phyloP scores from a whole-genome alignment of 1,284 basidiomycete species.

The Boletus sp. region DNA sequence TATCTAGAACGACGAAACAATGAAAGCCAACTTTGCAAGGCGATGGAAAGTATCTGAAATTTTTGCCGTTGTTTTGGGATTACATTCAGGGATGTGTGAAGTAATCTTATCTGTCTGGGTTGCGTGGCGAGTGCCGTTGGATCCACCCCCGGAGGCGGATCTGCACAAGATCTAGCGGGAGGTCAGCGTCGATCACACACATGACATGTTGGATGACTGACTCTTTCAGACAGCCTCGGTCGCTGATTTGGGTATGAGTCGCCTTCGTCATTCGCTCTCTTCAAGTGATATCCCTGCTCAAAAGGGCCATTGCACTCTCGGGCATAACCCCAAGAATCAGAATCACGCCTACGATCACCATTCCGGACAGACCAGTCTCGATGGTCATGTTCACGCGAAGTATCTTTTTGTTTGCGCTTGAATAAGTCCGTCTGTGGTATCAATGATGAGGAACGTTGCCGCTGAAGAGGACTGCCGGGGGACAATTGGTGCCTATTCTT shows the following conservation, averaged over 20 bases:
- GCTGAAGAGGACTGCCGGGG: slow-evolving; percentile 23
- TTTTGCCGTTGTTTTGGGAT: slow-evolving; percentile 9
- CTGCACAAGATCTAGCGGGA: slow-evolving; percentile 12
- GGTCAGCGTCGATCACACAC: slow-evolving; percentile 14
- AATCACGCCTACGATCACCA: slow-evolving; percentile 27
- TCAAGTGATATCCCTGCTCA: slow-evolving; percentile 24
- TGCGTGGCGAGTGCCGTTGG: slow-evolving; percentile 6
- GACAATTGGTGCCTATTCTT: slow-evolving; percentile 23
- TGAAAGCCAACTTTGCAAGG: slow-evolving; percentile 42
- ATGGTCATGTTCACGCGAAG: slow-evolving; percentile 24
- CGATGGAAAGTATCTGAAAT: slow-evolving; percentile 31
- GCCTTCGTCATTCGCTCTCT: slow-evolving; percentile 29
- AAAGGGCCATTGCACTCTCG: slow-evolving; percentile 21
- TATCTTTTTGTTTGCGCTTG: slow-evolving; percentile 29
- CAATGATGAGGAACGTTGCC: slow-evolving; percentile 31
- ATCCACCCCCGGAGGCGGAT: slow-evolving; percentile 7
- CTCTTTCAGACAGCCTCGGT: slow-evolving; percentile 27
- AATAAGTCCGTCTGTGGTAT: slow-evolving; percentile 34
- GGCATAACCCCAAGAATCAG: slow-evolving; percentile 26
- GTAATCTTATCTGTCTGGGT: slow-evolving; percentile 7
- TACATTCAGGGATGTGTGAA: slow-evolving; percentile 1
- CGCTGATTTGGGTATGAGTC: slow-evolving; percentile 31
- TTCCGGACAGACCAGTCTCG: slow-evolving; percentile 18
- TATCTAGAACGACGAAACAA: slow-evolving; percentile 1
- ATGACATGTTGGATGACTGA: slow-evolving; percentile 15